Evolutionary conservation across 495 filamentous ascomycete species (phyloP).

Genomic region (Podospora australis): DNA sequence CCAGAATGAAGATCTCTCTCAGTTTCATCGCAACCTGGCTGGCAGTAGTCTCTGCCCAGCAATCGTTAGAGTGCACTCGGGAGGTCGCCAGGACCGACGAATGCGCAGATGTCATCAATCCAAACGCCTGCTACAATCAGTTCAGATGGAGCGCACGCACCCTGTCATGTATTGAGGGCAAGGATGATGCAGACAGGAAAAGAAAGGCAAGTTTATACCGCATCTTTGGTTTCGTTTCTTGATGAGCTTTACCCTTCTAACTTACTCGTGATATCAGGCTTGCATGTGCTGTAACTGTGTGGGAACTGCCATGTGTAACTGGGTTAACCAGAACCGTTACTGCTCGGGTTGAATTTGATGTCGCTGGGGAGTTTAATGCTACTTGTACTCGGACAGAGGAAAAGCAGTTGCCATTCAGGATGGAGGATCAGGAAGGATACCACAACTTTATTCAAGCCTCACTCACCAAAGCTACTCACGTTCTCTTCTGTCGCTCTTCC

Average conservation of each 20-base stretch:
- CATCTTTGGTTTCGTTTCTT: not conserved
- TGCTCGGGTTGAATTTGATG: constrained; percentile 19
- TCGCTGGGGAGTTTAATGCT: too few species aligned
- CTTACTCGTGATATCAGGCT: constrained; percentile 21
- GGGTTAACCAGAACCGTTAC: constrained; percentile 19
- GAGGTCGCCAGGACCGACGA: constrained; percentile 32
- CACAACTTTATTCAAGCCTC: too few species aligned
- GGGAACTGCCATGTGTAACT: constrained; percentile 30
- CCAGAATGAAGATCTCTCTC: constrained; percentile 27
- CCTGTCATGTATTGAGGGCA: constrained; percentile 34
- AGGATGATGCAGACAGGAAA: constrained; percentile 26
- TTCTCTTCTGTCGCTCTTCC: too few species aligned
- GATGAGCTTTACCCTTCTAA: too few species aligned
- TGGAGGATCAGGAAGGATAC: too few species aligned
- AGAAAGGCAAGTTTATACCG: constrained; percentile 21
- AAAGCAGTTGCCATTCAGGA: too few species aligned
- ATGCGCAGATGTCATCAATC: constrained; percentile 37
- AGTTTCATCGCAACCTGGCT: constrained; percentile 21
- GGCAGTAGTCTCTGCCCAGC: constrained; percentile 22
- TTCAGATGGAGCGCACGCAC: constrained; percentile 32
- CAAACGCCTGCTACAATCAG: constrained; percentile 41
- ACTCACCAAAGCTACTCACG: too few species aligned
- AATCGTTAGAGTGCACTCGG: constrained; percentile 24
- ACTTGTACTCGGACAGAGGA: too few species aligned
- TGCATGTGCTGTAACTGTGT: constrained; percentile 37